These are phyloP conservation scores for Candida peoriensis DNA, from an alignment of 805 yeast genomes.

Conservation along the genomic window DNA sequence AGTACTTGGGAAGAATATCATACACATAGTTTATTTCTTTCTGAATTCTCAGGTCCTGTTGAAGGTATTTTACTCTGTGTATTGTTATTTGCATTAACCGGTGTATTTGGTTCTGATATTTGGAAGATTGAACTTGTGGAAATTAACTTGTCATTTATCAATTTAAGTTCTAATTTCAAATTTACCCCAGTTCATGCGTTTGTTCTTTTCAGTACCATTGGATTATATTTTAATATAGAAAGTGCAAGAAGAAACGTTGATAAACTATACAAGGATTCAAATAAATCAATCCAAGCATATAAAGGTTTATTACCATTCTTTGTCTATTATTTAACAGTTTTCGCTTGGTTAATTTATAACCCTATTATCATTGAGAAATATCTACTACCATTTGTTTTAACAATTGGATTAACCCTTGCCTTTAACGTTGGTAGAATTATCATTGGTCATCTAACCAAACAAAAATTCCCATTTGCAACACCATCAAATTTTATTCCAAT, in stretches of 20 bases:
- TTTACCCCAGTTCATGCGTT: slow-evolving; percentile 41
- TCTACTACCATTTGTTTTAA: slow-evolving; percentile 55
- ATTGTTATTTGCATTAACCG: slow-evolving; percentile 54
- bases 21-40: slow-evolving; percentile 74
- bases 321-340: slow-evolving; percentile 29
- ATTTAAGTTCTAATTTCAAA: slow-evolving; percentile 15
- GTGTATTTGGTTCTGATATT: slow-evolving; percentile 58
- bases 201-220: slow-evolving; percentile 46
- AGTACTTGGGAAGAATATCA: slow-evolving; percentile 97
- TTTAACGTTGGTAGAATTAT: slow-evolving; percentile 89
- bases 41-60: slow-evolving; percentile 88
- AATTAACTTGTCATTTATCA: slow-evolving; percentile 22
- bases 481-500: slow-evolving; percentile 66
- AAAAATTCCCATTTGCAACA: slow-evolving; percentile 68
- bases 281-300: slow-evolving; percentile 33
- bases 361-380: slow-evolving; percentile 34
- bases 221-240: slow-evolving; percentile 57
- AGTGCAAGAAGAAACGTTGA: slow-evolving; percentile 63
- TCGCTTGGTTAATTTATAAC: slow-evolving; percentile 42
- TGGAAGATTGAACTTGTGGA: slow-evolving; percentile 50
- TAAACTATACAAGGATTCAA: slow-evolving; percentile 33
- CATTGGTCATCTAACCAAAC: slow-evolving; percentile 77
- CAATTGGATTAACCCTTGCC: slow-evolving; percentile 75
- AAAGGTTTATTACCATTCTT: slow-evolving; percentile 63
- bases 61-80: slow-evolving; percentile 78